These are phyloP conservation scores for Conticribra guillardii DNA, from an alignment of 108 stramenopile genomes.

Conservation along the genomic window DNA sequence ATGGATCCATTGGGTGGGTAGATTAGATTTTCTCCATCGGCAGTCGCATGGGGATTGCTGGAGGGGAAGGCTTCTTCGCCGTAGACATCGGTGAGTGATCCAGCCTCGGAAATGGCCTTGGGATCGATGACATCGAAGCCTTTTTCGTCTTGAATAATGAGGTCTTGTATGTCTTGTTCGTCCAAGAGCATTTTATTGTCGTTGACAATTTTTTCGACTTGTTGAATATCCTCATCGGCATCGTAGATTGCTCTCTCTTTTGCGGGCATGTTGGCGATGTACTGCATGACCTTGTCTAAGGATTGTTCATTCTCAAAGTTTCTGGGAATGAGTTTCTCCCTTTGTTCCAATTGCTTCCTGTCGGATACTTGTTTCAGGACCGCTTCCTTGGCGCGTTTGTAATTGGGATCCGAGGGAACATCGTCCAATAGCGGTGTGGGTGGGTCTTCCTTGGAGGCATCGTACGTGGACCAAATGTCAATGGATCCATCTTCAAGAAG, in stretches of 20 bases:
- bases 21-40: slow-evolving; percentile 45
- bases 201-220: slow-evolving; percentile 31
- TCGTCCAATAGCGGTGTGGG: slow-evolving; percentile 31
- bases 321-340: slow-evolving; percentile 25
- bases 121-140: slow-evolving; percentile 26
- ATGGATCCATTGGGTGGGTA: slow-evolving; percentile 48
- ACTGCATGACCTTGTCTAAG: slow-evolving; percentile 20
- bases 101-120: slow-evolving; percentile 26
- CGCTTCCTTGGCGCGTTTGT: slow-evolving; percentile 27
- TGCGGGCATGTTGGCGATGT: slow-evolving; percentile 44
- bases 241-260: slow-evolving; percentile 28
- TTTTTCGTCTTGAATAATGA: slow-evolving; percentile 55
- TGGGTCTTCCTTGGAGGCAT: slow-evolving; percentile 35
- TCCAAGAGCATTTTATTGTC: slow-evolving; percentile 36
- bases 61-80: slow-evolving; percentile 73
- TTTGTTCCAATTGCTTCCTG: slow-evolving; percentile 24
- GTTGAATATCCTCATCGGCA: slow-evolving; percentile 24
- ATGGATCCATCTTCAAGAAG: neutral
- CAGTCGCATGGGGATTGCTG: slow-evolving; percentile 7
- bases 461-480: slow-evolving; percentile 50
- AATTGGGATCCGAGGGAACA: slow-evolving; percentile 36
- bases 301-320: slow-evolving; percentile 18
- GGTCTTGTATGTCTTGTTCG: slow-evolving; percentile 56
- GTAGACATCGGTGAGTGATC: slow-evolving; percentile 36
- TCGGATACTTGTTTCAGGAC: slow-evolving; percentile 35